These are phyloP conservation scores for Oryza brachyantha DNA, from an alignment of 176 grass and related monocot genomes.

Conservation along the genomic window DNA sequence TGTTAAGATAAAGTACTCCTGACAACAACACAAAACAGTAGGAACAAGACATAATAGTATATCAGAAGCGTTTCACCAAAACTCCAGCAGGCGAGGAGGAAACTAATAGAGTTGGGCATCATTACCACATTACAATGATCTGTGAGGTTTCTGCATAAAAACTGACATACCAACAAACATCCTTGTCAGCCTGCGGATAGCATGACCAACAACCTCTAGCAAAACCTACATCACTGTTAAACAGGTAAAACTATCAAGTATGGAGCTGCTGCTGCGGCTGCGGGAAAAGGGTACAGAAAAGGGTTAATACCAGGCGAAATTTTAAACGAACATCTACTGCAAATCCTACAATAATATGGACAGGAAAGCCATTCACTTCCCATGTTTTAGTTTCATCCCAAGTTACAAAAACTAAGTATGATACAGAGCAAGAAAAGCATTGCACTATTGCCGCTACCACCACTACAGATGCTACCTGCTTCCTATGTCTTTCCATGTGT, in stretches of 20 bases:
- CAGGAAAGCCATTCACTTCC: conserved; percentile 62
- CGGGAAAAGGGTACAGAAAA: conserved; percentile 17
- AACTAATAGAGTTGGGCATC: conserved; percentile 18
- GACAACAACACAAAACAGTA: neutral
- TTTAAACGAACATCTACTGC: conserved; percentile 26
- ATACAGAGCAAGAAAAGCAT: conserved; percentile 67
- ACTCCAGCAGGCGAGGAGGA: conserved; percentile 9
- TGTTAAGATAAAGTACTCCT: neutral
- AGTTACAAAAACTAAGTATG: conserved; percentile 89
- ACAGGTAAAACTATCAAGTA: conserved; percentile 32
- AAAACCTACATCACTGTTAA: conserved; percentile 31
- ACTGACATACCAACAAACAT: conserved; percentile 31
- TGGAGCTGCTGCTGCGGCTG: neutral
- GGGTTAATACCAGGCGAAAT: conserved; percentile 41
- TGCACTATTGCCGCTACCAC: conserved; percentile 34
- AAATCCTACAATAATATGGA: conserved; percentile 46
- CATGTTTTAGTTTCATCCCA: conserved; percentile 60
- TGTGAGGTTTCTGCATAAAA: conserved; percentile 52
- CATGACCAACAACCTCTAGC: conserved; percentile 14
- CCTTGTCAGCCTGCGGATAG: conserved; percentile 22
- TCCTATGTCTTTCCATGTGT: conserved; percentile 73
- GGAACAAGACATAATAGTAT: no score
- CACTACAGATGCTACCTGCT: conserved; percentile 49
- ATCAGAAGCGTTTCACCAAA: neutral
- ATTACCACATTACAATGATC: conserved; percentile 58